Conservation (phyloP, 108 stramenopile genomes). For the Skeletonema potamos region DNA sequence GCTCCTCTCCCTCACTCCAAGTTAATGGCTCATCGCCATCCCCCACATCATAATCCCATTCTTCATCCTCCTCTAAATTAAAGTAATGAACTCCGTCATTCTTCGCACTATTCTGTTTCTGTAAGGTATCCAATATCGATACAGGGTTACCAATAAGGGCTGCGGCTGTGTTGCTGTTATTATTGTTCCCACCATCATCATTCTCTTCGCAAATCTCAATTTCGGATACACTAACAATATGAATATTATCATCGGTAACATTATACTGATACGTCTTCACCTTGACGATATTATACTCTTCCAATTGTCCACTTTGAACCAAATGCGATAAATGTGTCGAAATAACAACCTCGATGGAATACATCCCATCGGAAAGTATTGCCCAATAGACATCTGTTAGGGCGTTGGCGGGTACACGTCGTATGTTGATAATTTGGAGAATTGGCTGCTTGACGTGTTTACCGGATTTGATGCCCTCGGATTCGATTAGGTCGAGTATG, state of each 20-base stretch:
- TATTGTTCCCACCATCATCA: neutral
- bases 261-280: conserved; percentile 47
- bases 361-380: conserved; percentile 32
- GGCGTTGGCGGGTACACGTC: conserved; percentile 48
- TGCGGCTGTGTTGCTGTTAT: neutral
- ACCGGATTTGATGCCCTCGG: conserved; percentile 14
- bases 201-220: neutral
- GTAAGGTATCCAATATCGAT: conserved; percentile 35
- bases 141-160: conserved; percentile 28
- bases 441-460: conserved; percentile 18
- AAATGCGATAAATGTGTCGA: conserved; percentile 40
- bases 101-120: conserved; percentile 17
- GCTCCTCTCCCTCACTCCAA: conserved; percentile 34
- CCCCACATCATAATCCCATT: conserved; percentile 26
- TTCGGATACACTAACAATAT: conserved; percentile 34
- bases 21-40: conserved; percentile 43
- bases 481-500: conserved; percentile 28
- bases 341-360: conserved; percentile 44
- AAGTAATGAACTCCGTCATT: conserved; percentile 44
- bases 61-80: conserved; percentile 34
- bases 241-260: conserved; percentile 48
- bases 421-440: conserved; percentile 40
- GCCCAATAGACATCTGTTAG: conserved; percentile 50
- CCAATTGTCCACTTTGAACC: conserved; percentile 31
- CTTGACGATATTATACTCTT: conserved; percentile 25